These are phyloP conservation scores for Cicer yamashitae DNA, from an alignment of 306 rosid genomes.

Conservation along the genomic window DNA sequence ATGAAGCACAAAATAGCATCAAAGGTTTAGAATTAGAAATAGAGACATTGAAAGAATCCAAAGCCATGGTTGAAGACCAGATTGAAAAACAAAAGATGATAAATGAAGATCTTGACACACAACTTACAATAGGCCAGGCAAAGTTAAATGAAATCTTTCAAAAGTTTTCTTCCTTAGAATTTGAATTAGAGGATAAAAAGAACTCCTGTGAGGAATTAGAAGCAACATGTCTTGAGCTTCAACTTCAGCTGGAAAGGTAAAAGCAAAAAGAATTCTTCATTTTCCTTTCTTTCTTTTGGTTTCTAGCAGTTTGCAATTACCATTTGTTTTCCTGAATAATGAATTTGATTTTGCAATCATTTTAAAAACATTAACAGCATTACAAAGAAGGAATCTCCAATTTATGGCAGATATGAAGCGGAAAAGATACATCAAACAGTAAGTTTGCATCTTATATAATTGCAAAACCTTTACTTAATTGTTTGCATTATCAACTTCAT, in stretches of 20 bases:
- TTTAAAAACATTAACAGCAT: conserved; percentile 53
- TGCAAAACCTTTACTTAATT: neutral
- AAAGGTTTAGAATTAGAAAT: conserved; percentile 63
- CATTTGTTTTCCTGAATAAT: conserved; percentile 1
- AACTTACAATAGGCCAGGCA: conserved; percentile 61
- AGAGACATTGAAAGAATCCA: conserved; percentile 55
- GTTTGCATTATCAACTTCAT: neutral
- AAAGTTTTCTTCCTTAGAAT: conserved; percentile 75
- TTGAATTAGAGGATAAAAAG: conserved; percentile 73
- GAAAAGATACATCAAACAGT: conserved; percentile 70
- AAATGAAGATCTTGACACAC: conserved; percentile 76
- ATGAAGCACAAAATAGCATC: conserved; percentile 65
- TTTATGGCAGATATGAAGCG: conserved; percentile 48
- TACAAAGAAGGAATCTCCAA: conserved; percentile 65
- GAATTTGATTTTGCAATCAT: conserved; percentile 40
- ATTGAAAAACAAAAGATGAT: conserved; percentile 59
- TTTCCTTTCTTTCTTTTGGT: neutral
- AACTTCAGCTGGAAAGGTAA: conserved; percentile 90
- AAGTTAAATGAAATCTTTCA: conserved; percentile 63
- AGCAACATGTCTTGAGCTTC: conserved; percentile 84
- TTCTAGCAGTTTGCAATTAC: conserved; percentile 13
- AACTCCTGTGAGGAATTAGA: conserved; percentile 75
- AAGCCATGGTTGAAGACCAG: conserved; percentile 57
- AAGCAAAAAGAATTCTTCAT: neutral
- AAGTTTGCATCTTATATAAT: conserved; percentile 23